phyloP scores from a whole-genome alignment of 2,329 filamentous ascomycete species.

The Fusarium coffeatum region DNA sequence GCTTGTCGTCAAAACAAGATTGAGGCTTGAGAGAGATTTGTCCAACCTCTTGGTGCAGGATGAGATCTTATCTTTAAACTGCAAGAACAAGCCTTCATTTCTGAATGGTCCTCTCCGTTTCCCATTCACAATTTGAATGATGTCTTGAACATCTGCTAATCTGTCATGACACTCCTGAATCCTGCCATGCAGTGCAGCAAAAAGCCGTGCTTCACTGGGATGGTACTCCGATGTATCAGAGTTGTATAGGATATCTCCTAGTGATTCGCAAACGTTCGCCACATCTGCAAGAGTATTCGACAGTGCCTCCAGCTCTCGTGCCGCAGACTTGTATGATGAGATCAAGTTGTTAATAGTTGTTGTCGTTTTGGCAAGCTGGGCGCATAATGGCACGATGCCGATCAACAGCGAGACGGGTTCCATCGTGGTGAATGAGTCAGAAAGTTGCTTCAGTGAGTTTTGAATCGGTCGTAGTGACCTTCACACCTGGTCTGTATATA shows the following conservation, averaged over 20 bases:
- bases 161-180: conserved; percentile 6
- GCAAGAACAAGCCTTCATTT: neutral
- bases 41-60: neutral
- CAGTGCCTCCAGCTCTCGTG: neutral
- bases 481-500: no score
- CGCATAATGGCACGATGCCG: conserved; percentile 7
- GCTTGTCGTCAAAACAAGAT: neutral
- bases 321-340: conserved; percentile 14
- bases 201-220: neutral
- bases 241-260: neutral
- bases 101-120: neutral
- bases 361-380: neutral
- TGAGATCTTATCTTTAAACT: neutral
- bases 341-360: conserved; percentile 10
- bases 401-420: neutral
- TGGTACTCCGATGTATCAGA: neutral
- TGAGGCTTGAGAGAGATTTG: neutral
- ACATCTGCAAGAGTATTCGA: neutral
- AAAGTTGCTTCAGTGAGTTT: no score
- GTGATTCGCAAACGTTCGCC: neutral
- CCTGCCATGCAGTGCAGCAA: neutral
- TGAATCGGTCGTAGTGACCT: no score
- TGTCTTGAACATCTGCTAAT: neutral
- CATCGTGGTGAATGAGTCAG: neutral
- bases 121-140: neutral